Percentiles rank a stretch among this genome's conserved stretches.
Evolutionary conservation across 2,329 filamentous ascomycete species (phyloP).

Genomic region (Ciborinia camelliae): DNA sequence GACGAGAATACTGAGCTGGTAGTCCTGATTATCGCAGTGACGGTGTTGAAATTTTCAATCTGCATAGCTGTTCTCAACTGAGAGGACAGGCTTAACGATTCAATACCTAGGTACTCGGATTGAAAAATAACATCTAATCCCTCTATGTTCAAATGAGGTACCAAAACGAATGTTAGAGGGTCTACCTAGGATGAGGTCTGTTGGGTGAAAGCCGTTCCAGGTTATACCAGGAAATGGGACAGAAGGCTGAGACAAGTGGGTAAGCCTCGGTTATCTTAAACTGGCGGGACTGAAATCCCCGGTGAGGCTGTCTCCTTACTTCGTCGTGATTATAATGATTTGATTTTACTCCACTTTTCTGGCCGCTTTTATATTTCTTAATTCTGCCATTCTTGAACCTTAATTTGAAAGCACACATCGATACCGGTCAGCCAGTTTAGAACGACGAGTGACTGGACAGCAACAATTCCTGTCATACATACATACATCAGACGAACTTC

Average conservation of each 20-base stretch:
- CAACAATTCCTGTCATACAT: not conserved
- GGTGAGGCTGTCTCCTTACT: slow-evolving; percentile 8
- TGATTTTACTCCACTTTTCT: slow-evolving; percentile 9
- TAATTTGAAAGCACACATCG: slow-evolving; percentile 2
- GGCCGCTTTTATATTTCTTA: slow-evolving; percentile 16
- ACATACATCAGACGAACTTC: not conserved
- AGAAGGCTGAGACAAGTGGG: slow-evolving; percentile 6
- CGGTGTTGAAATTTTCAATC: no score
- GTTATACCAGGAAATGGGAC: not conserved
- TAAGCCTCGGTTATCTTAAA: slow-evolving; percentile 3
- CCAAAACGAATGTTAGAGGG: no score
- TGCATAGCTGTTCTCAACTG: no score
- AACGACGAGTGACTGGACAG: not conserved
- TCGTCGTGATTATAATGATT: not conserved
- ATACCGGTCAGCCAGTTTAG: slow-evolving; percentile 9
- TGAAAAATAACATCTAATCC: no score
- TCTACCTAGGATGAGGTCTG: no score
- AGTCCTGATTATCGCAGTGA: no score
- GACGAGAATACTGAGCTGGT: not conserved
- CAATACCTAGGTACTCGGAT: no score
- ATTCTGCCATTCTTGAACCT: slow-evolving; percentile 9
- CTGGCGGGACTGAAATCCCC: not conserved
- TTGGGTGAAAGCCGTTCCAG: not conserved
- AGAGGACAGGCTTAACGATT: no score
- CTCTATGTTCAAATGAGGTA: no score